Evolutionary conservation across 139 green algal species (phyloP).

Genomic region (Raphidocelis subcapitata): DNA sequence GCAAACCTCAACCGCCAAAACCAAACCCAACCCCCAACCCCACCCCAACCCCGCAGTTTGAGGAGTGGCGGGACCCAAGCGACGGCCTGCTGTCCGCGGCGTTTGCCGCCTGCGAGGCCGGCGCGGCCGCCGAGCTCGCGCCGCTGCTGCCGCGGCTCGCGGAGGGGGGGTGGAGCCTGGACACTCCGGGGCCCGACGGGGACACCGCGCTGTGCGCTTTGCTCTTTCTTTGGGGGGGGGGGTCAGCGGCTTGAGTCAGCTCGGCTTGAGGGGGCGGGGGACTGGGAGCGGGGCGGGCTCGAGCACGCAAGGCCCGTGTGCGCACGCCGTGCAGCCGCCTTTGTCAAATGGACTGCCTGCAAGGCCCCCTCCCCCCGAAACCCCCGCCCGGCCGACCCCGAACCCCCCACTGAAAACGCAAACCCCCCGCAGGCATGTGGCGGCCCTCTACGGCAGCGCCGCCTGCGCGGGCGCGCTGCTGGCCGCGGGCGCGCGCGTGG

Average conservation of each 20-base stretch:
- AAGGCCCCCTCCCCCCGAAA: too few relatives aligned
- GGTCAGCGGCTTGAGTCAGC: too few relatives aligned
- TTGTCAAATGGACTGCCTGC: too few relatives aligned
- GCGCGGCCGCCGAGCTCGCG: slow-evolving; percentile 2
- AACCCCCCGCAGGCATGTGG: slow-evolving; percentile 35
- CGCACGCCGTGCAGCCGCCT: too few relatives aligned
- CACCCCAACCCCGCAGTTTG: neutral
- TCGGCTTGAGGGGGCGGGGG: too few relatives aligned
- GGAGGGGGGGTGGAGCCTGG: neutral
- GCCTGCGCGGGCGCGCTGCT: slow-evolving; percentile 39
- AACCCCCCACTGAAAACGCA: too few relatives aligned
- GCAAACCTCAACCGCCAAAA: too few relatives aligned
- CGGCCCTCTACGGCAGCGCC: slow-evolving; percentile 48
- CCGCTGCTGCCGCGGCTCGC: slow-evolving; percentile 10
- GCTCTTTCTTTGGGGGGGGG: too few relatives aligned
- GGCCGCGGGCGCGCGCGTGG: slow-evolving; percentile 24
- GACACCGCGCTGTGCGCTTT: slow-evolving; percentile 39
- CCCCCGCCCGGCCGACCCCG: too few relatives aligned
- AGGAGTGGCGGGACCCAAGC: slow-evolving; percentile 37
- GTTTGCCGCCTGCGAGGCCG: slow-evolving; percentile 31
- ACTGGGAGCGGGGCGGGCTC: too few relatives aligned
- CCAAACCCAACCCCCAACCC: too few relatives aligned
- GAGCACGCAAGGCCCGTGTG: too few relatives aligned
- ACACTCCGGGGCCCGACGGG: slow-evolving; percentile 44
- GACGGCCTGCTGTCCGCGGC: slow-evolving; percentile 21